These are phyloP conservation scores for Ophiosphaerella narmari DNA, from an alignment of 2,329 filamentous ascomycete genomes.

Conservation along the genomic window DNA sequence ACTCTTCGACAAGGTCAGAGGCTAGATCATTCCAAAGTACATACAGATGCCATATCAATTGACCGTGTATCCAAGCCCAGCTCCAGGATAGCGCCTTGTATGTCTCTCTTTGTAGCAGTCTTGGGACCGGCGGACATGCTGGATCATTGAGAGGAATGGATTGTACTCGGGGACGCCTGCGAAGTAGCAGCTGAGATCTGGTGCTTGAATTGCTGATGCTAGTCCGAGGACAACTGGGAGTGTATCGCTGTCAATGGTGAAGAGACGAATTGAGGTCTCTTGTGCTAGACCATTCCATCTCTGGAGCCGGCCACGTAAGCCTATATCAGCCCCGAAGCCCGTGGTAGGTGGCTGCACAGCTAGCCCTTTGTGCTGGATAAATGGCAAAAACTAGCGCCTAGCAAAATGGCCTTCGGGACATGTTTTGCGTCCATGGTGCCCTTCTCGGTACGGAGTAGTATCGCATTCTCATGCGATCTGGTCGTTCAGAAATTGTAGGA, in stretches of 20 bases:
- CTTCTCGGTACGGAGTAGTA: constrained; percentile 2
- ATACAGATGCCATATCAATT: background rate
- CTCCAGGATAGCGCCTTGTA: constrained; percentile 9
- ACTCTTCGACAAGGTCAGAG: no score
- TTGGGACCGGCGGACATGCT: background rate
- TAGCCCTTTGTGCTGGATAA: no score
- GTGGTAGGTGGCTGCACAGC: no score
- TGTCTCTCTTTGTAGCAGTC: no score
- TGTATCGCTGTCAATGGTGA: constrained; percentile 2
- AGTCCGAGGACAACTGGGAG: constrained; percentile 9
- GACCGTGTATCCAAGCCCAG: constrained; percentile 2
- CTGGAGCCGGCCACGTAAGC: background rate
- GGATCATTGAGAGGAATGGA: constrained; percentile 11
- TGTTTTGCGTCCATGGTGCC: background rate
- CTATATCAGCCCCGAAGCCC: background rate
- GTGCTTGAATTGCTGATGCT: constrained; percentile 3
- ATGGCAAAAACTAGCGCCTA: background rate
- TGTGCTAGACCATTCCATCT: constrained; percentile 1
- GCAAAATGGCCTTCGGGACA: background rate
- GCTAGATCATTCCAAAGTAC: no score
- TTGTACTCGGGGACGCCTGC: constrained; percentile 10
- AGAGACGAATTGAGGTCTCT: constrained; percentile 4
- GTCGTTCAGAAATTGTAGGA: constrained; percentile 11
- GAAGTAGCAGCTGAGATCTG: constrained; percentile 7
- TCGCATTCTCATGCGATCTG: constrained; percentile 24